Base-by-base conservation (phyloP, 1,284 basidiomycete genomes). In the Sporisorium reilianum region DNA sequence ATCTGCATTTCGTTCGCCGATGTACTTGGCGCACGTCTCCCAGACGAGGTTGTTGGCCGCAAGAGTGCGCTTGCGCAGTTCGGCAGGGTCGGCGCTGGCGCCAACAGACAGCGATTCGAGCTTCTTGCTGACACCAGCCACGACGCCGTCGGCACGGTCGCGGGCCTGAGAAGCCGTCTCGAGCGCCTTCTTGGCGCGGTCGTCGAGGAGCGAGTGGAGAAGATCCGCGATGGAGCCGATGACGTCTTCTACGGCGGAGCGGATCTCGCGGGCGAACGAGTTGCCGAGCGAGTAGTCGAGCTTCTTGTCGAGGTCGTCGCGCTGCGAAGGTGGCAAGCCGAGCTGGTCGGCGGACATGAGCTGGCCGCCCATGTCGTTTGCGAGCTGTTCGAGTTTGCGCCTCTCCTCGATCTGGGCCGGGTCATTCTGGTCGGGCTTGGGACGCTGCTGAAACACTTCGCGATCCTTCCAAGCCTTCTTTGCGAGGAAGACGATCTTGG, bases 401-500 rank as follows among this genome's bases (percentile, higher is more conserved):
- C 68, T 64, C 40, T 75, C 64, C 28, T 67, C 50, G 20, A 55
- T 38, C 46, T 69, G 57, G 25, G 55, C 66, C 4, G 72, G 58
- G 34, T 63, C 63, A 41, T 60, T 55, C 12, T 55, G 48, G 9
- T 55, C 36, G 7, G 30, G 2, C 11, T 63, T 59, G 20, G 65
- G 52, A 28, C 46, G 62, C 32, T 69, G 55, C 48, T 70, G 72
- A 42, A 66, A 75, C 12, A 75, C 64, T 40, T 70, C 54, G n/a
- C 71, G 63, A 46, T 77, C 63, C 65, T 80, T 81, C 58, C 64
- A 70, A 0, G 79, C 76, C 8, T 78, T 72, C 50, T 80, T 78
- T 45, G 78, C 73, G 26, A 81, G 62, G 36, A 81, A 81, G 34
- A 71, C 74, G 28, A 81, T 70, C 52, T 80, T 80, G 16, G 79